Base-by-base conservation (phyloP, 2,329 filamentous ascomycete genomes). In the Fusarium lyarnte region DNA sequence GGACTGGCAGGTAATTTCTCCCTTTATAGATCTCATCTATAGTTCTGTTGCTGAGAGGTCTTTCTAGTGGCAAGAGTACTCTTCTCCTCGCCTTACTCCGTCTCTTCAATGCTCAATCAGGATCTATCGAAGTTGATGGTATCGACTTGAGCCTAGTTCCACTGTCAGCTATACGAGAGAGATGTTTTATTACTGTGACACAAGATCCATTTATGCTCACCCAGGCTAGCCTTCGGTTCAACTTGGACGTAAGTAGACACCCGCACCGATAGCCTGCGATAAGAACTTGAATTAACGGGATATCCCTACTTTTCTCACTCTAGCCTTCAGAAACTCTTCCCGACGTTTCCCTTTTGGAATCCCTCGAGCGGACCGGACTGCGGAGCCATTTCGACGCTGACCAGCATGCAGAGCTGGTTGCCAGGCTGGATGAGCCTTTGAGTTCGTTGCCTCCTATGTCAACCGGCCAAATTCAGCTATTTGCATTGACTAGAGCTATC, bases 271-370 rank as follows among this genome's bases (percentile, higher is more conserved):
- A 29, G 14, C 12, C 19, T n/a, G 9, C 10, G 13, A 4, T 5
- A 12, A 10, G 11, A 55, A 9, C 16, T 21, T 35, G 4, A 3
- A 21, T 21, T 57, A 13, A 45, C 29, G 2, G 1, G n/a, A 13
- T 12, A 1, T 2, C 3, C 3, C 6, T 8, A 1, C 1, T 12
- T 19, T 8, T 3, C 5, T 9, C 10, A 17, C 9, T 11, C 8
- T 21, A 57, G 53, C 53, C 53, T 8, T 46, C 39, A 2, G 14
- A 21, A 4, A n/a, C 27, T 29, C 27, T 29, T 29, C 9, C 27
- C 27, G 27, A 29, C 8, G 8, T 8, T 29, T 29, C 27, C 8
- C 6, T 29, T 9, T 29, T 29, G 27, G 27, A 29, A 29, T 29
- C 27, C 27, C 27, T 29, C 9, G 19, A 47, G 3, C 9, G 23